These are phyloP conservation scores for Aphanomyces astaci DNA, from an alignment of 352 stramenopile species.

Conservation along the genomic window DNA sequence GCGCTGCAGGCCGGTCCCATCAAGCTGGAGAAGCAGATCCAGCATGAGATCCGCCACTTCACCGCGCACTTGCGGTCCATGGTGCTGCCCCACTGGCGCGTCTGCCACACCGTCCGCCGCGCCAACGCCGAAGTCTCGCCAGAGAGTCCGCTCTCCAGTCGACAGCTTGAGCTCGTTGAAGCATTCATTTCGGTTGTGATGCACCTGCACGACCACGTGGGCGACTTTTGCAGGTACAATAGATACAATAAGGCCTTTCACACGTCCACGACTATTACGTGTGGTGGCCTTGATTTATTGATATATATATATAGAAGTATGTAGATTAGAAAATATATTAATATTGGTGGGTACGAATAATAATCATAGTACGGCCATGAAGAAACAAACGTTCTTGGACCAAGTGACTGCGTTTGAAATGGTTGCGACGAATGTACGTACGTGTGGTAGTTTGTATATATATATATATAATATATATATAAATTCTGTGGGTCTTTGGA, in stretches of 20 bases:
- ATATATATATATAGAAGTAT: too few relatives aligned
- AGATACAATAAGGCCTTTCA: too few relatives aligned
- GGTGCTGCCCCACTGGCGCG: not conserved
- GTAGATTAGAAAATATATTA: too few relatives aligned
- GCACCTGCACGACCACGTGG: not conserved
- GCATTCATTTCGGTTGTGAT: not conserved
- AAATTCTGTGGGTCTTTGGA: too few relatives aligned
- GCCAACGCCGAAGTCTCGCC: not conserved
- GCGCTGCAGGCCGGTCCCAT: slow-evolving; percentile 9
- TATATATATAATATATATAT: too few relatives aligned
- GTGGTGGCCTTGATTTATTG: too few relatives aligned
- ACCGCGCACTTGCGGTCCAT: not conserved
- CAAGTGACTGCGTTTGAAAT: slow-evolving; percentile 1
- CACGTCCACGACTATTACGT: too few relatives aligned
- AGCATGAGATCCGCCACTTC: slow-evolving; percentile 13
- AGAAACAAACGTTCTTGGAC: not conserved
- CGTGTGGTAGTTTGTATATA: too few relatives aligned
- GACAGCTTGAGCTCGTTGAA: not conserved
- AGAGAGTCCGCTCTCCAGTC: not conserved
- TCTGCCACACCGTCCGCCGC: not conserved
- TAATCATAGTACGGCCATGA: not conserved
- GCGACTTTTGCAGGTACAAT: slow-evolving; percentile 16
- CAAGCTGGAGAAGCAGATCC: slow-evolving; percentile 19
- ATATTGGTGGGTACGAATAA: too few relatives aligned
- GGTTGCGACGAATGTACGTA: not conserved